Percentiles rank a stretch among this genome's conserved stretches.
These are phyloP conservation scores for Tetrapisispora nanseiensis DNA, from an alignment of 805 yeast species.

Conservation along the genomic window DNA sequence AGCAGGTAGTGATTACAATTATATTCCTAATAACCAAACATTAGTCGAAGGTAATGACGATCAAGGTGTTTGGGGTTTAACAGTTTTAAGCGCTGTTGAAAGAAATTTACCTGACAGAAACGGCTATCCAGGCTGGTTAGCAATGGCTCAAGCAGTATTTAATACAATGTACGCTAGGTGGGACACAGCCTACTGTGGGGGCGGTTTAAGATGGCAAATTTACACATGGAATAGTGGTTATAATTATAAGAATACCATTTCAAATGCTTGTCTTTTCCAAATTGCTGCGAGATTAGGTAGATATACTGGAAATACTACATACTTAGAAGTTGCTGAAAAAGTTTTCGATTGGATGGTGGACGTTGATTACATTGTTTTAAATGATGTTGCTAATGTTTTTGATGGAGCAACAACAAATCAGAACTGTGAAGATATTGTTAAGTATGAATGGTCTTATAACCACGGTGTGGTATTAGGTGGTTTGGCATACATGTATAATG, in stretches of 20 bases:
- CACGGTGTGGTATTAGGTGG: conserved; percentile 62
- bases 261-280: conserved; percentile 58
- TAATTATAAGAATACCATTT: conserved; percentile 51
- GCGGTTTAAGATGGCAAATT: conserved; percentile 67
- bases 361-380: conserved; percentile 35
- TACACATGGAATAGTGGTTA: conserved; percentile 52
- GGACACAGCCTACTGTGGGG: conserved; percentile 46
- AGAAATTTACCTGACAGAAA: conserved; percentile 38
- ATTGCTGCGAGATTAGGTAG: conserved; percentile 54
- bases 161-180: conserved; percentile 49
- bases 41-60: conserved; percentile 67
- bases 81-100: conserved; percentile 54
- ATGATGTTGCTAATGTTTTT: conserved; percentile 52
- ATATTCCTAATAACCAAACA: conserved; percentile 52
- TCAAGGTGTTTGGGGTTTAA: conserved; percentile 61
- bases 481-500: conserved; percentile 57
- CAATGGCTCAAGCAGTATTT: conserved; percentile 48
- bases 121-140: conserved; percentile 41
- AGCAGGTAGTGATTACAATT: conserved; percentile 39
- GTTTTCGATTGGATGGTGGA: conserved; percentile 54
- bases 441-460: conserved; percentile 56
- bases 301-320: conserved; percentile 43
- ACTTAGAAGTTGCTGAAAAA: conserved; percentile 41
- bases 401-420: conserved; percentile 57
- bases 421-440: conserved; percentile 52